Percentiles rank a stretch among this genome's conserved stretches.
These are phyloP conservation scores for Musa balbisiana DNA, from an alignment of 202 grass and related monocot species.

Conservation along the genomic window DNA sequence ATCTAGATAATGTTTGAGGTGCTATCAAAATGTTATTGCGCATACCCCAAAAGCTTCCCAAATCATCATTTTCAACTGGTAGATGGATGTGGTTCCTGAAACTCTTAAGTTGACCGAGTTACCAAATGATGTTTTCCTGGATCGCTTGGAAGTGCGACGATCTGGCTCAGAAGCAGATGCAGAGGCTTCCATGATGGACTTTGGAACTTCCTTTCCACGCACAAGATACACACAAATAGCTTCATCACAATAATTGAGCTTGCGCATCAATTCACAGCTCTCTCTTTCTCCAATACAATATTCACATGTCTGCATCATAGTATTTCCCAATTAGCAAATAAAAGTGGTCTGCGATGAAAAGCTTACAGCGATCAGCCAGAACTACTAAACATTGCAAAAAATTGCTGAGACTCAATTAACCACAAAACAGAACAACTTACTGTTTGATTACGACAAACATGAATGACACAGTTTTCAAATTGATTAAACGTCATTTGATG, in stretches of 20 bases:
- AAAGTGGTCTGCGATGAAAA: background rate
- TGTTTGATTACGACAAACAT: too few species aligned
- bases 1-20: background rate
- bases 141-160: slow-evolving; percentile 81
- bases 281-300: slow-evolving; percentile 93
- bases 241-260: slow-evolving; percentile 70
- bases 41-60: slow-evolving; percentile 98
- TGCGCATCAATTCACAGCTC: slow-evolving; percentile 74
- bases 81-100: slow-evolving; percentile 76
- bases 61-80: slow-evolving; percentile 99
- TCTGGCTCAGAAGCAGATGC: slow-evolving; percentile 47
- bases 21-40: slow-evolving; percentile 1
- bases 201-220: slow-evolving; percentile 88
- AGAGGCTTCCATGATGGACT: slow-evolving; percentile 74
- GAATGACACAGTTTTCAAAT: too few species aligned
- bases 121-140: slow-evolving; percentile 62
- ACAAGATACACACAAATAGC: slow-evolving; percentile 76
- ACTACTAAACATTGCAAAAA: background rate
- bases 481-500: too few species aligned
- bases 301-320: slow-evolving; percentile 60
- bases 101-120: slow-evolving; percentile 75
- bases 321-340: background rate
- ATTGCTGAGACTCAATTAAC: too few species aligned
- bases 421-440: too few species aligned
- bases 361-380: background rate